Evolutionary conservation across 352 stramenopile genomes (phyloP).

Genomic region (Pythium biforme): DNA sequence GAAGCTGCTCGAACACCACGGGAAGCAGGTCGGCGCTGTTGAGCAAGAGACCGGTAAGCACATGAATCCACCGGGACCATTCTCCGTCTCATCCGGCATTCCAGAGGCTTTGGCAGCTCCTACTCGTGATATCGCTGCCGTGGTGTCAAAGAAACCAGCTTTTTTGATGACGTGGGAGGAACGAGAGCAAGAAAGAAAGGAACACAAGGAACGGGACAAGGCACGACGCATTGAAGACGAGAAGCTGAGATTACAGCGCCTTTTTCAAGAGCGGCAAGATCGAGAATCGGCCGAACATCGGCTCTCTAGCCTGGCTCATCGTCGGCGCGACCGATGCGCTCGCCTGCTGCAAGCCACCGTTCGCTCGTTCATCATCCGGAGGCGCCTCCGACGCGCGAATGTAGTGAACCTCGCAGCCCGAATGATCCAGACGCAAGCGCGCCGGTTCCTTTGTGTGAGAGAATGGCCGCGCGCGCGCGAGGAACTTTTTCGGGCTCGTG

Average conservation of each 20-base stretch:
- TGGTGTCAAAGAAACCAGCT: constrained; percentile 43
- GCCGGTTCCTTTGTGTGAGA: constrained; percentile 27
- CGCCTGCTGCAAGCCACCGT: constrained; percentile 32
- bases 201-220: constrained; percentile 62
- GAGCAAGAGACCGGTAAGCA: neutral
- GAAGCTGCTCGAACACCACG: constrained; percentile 34
- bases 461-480: constrained; percentile 29
- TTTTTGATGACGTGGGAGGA: constrained; percentile 80
- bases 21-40: neutral
- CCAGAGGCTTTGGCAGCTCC: neutral
- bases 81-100: neutral
- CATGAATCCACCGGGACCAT: neutral
- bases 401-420: constrained; percentile 14
- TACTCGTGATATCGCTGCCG: neutral
- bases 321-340: constrained; percentile 27
- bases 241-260: constrained; percentile 46
- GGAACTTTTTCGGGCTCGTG: constrained; percentile 12
- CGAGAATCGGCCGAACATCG: constrained; percentile 22
- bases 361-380: constrained; percentile 17
- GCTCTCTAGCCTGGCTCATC: constrained; percentile 16
- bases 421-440: constrained; percentile 35
- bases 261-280: constrained; percentile 31
- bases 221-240: constrained; percentile 61
- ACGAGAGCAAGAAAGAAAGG: constrained; percentile 48
- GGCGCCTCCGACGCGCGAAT: neutral